Base-by-base conservation (phyloP, 2,329 filamentous ascomycete species). In the Coniochaeta sp. region DNA sequence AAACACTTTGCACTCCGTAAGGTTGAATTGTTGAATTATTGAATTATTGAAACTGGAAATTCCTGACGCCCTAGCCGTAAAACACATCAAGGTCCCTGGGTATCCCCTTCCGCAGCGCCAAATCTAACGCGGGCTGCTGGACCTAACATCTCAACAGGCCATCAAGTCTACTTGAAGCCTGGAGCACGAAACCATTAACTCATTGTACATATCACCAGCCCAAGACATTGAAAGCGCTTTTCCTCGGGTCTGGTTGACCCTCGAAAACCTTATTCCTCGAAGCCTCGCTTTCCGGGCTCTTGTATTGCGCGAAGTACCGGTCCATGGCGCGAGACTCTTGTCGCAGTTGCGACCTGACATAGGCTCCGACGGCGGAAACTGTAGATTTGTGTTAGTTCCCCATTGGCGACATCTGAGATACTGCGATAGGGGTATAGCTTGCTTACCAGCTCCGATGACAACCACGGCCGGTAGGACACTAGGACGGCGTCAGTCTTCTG, bases 261-360 rank as follows among this genome's bases (percentile, higher is more conserved):
- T 71, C 69, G 61, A 75, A 76, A 26, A 71, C 66, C 36, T 59
- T 71, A 58, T 62, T 65, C 28, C 73, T 68, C 16, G 67, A 68
- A 5, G 69, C 70, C 58, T 76, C 73, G 60, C 74, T 75, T 61
- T 73, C 62, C 6, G 72, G 63, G 8, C 69, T 74, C 65, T 74
- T 70, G 68, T 76, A 76, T 60, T 71, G 69, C 38, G 71, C 59
- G 61, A 76, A 76, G 62, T 69, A 73, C 44, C 69, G 69, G 62
- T 76, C 74, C 66, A 76, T 71, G 5, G 68, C 71, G 32, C 64
- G 63, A 5, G 73, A 74, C 59, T 72, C 70, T 32, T 59, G 66
- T 44, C 62, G 58, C 50, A 76, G 69, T 55, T 75, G 73, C 16
- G 61, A 64, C 58, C 64, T 64, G 58, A 76, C 68, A 62, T 73